Evolutionary conservation across 1,139 yeast genomes (phyloP).

Genomic region (Sugiyamaella sp.): DNA sequence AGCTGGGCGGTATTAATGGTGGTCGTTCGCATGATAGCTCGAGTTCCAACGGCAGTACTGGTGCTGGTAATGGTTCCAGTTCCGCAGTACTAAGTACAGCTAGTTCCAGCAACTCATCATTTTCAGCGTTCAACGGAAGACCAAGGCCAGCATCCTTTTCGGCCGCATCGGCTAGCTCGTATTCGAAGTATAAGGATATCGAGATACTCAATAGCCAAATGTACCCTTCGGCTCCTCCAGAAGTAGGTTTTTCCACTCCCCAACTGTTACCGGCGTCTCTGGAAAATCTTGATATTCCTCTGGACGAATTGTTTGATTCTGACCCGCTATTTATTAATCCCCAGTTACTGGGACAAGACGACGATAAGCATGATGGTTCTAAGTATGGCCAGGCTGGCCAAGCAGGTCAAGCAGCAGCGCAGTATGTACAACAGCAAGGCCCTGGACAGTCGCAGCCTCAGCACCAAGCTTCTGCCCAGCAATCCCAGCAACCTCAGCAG

Average conservation of each 20-base stretch:
- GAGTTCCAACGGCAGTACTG: conserved; percentile 6
- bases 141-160: conserved; percentile 77
- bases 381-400: not conserved
- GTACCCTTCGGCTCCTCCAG: conserved; percentile 52
- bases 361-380: conserved; percentile 16
- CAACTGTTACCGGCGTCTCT: conserved; percentile 47
- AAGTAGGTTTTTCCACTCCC: conserved; percentile 80
- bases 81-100: conserved; percentile 17
- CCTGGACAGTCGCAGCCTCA: conserved; percentile 1
- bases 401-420: conserved; percentile 9
- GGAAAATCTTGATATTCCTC: conserved; percentile 29
- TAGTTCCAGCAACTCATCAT: not conserved
- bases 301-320: conserved; percentile 33
- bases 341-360: conserved; percentile 35
- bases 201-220: conserved; percentile 38
- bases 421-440: not conserved
- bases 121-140: conserved; percentile 19
- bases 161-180: conserved; percentile 74
- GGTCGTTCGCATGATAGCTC: not conserved
- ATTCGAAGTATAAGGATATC: conserved; percentile 56
- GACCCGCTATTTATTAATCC: conserved; percentile 43
- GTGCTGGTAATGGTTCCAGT: conserved; percentile 9
- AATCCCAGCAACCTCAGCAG: conserved; percentile 17
- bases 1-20: conserved; percentile 22
- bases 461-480: not conserved